These are phyloP conservation scores for Steccherinum ochraceum DNA, from an alignment of 768 basidiomycete genomes.

Conservation along the genomic window DNA sequence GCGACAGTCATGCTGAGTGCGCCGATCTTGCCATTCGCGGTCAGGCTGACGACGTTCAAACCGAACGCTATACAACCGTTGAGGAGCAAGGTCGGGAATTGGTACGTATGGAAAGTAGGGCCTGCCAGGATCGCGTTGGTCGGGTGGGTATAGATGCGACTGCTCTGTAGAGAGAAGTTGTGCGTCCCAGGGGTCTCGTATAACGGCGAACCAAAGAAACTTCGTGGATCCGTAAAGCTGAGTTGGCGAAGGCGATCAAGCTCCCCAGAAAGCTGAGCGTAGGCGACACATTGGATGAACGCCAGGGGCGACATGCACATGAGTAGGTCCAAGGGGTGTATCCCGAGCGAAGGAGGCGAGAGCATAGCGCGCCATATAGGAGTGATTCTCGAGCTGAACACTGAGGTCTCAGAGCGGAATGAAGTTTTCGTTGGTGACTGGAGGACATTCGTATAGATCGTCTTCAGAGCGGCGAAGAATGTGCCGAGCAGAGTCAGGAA, in stretches of 20 bases:
- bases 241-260: slow-evolving; percentile 51
- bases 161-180: not conserved
- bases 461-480: slow-evolving; percentile 88
- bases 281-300: slow-evolving; percentile 76
- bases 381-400: not conserved
- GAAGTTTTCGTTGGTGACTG: slow-evolving; percentile 33
- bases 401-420: slow-evolving; percentile 1
- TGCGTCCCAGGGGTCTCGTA: not conserved
- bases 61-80: slow-evolving; percentile 90
- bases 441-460: slow-evolving; percentile 81
- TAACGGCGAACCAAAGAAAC: not conserved
- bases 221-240: not conserved
- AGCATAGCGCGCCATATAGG: not conserved
- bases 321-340: slow-evolving; percentile 82
- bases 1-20: slow-evolving; percentile 90
- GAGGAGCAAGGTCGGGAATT: slow-evolving; percentile 45
- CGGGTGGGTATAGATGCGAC: not conserved
- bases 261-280: slow-evolving; percentile 80
- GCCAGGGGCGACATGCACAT: slow-evolving; percentile 90
- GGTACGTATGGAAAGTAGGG: not conserved
- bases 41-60: slow-evolving; percentile 91
- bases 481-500: slow-evolving; percentile 87
- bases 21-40: slow-evolving; percentile 90
- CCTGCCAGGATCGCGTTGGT: not conserved
- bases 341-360: slow-evolving; percentile 26